These are phyloP conservation scores for Magnusiomyces paraingens DNA, from an alignment of 1,139 yeast species.

Conservation along the genomic window DNA sequence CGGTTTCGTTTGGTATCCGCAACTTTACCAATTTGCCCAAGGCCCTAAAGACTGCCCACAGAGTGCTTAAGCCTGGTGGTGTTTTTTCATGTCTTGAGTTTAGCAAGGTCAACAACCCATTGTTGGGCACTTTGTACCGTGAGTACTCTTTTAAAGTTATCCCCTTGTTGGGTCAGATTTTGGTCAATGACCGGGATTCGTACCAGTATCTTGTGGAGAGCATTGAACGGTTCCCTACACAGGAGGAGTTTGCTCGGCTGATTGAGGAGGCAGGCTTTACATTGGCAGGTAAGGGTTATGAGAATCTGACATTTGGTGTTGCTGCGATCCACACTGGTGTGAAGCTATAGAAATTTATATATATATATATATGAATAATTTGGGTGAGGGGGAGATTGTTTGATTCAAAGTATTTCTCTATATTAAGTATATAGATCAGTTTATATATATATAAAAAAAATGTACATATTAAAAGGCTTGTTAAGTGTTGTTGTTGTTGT, in stretches of 20 bases:
- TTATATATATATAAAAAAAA: neutral
- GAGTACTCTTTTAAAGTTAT: constrained; percentile 82
- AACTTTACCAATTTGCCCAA: constrained; percentile 93
- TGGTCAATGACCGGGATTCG: constrained; percentile 91
- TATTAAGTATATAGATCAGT: no score
- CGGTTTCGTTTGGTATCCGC: constrained; percentile 96
- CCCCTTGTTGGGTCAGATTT: constrained; percentile 92
- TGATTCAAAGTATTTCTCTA: no score
- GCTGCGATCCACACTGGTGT: constrained; percentile 97
- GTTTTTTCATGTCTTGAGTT: constrained; percentile 95
- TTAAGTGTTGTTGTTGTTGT: no score
- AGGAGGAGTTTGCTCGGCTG: constrained; percentile 86
- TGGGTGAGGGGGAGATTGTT: no score
- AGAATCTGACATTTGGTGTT: constrained; percentile 91
- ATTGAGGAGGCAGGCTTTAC: constrained; percentile 92
- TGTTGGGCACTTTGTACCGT: constrained; percentile 70
- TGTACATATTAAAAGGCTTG: no score
- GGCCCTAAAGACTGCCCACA: constrained; percentile 86
- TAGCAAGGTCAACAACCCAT: constrained; percentile 78
- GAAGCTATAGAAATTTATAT: constrained; percentile 44
- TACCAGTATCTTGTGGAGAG: constrained; percentile 95
- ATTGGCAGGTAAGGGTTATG: constrained; percentile 85
- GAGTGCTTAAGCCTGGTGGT: constrained; percentile 98
- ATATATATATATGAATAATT: no score
- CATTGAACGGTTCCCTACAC: constrained; percentile 84